These are phyloP conservation scores for Stemphylium lycopersici DNA, from an alignment of 2,329 filamentous ascomycete species.

Conservation along the genomic window DNA sequence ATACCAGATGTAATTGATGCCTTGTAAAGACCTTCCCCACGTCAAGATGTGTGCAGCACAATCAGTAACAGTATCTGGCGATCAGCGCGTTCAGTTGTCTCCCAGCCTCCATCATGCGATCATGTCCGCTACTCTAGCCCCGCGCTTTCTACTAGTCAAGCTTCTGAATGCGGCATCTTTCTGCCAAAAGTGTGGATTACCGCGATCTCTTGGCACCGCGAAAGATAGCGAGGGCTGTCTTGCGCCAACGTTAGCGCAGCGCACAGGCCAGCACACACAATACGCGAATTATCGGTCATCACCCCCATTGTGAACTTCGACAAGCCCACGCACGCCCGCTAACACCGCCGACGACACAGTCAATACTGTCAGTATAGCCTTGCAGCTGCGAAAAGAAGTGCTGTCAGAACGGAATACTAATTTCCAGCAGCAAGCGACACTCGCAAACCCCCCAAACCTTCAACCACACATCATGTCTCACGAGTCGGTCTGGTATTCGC, in stretches of 20 bases:
- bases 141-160: not conserved
- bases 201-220: constrained; percentile 11
- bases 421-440: constrained; percentile 7
- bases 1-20: not conserved
- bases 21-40: not conserved
- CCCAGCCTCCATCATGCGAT: too few relatives aligned
- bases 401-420: not conserved
- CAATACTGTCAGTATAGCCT: constrained; percentile 12
- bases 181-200: not conserved
- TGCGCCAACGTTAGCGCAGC: constrained; percentile 2
- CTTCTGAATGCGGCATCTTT: constrained; percentile 3
- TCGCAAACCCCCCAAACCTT: constrained; percentile 20
- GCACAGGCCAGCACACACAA: constrained; percentile 17
- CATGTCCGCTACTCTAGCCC: not conserved
- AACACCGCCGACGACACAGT: constrained; percentile 14
- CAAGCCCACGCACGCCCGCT: constrained; percentile 15
- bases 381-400: too few relatives aligned
- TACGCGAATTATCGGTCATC: constrained; percentile 14
- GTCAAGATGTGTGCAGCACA: too few relatives aligned
- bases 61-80: too few relatives aligned
- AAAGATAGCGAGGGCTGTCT: constrained; percentile 4
- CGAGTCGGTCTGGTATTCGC: constrained; percentile 99
- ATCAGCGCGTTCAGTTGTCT: too few relatives aligned
- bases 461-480: constrained; percentile 72
- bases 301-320: constrained; percentile 9